phyloP scores from a whole-genome alignment of 2,329 filamentous ascomycete species.

The Aspergillus hortae region DNA sequence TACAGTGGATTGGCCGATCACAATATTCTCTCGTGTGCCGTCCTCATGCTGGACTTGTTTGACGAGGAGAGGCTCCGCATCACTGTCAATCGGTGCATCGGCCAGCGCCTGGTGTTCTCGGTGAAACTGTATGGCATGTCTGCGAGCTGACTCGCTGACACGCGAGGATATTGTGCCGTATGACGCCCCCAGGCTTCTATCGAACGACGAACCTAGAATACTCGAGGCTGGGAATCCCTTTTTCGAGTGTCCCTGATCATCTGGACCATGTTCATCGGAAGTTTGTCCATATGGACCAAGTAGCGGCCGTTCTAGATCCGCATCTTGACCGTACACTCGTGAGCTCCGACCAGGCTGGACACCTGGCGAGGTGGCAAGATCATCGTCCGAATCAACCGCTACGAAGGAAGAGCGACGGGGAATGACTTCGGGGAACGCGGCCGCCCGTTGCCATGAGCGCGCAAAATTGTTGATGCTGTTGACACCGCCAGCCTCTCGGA shows the following conservation, averaged over 20 bases:
- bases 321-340: constrained; percentile 23
- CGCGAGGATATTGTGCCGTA: constrained; percentile 59
- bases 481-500: constrained; percentile 72
- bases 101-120: constrained; percentile 50
- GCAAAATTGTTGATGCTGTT: constrained; percentile 95
- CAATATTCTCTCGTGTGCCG: constrained; percentile 75
- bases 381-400: constrained; percentile 51
- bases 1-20: constrained; percentile 90
- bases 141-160: constrained; percentile 55
- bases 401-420: constrained; percentile 74
- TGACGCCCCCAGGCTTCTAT: constrained; percentile 66
- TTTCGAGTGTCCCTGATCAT: constrained; percentile 14
- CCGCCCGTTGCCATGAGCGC: constrained; percentile 85
- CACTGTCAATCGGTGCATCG: constrained; percentile 51
- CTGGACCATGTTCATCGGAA: constrained; percentile 17
- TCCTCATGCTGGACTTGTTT: constrained; percentile 83
- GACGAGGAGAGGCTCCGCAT: constrained; percentile 73
- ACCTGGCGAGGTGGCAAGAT: constrained; percentile 28
- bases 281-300: constrained; percentile 27
- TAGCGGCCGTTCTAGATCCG: constrained; percentile 26
- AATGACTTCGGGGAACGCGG: constrained; percentile 81
- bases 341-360: constrained; percentile 19
- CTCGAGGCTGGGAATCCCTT: constrained; percentile 12
- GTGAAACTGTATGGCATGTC: constrained; percentile 52
- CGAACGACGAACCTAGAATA: constrained; percentile 53